A percentile compares a stretch with the other conserved stretches of the same genome.
These are phyloP conservation scores for Trametes coccinea DNA, from an alignment of 768 basidiomycete genomes.

Conservation along the genomic window DNA sequence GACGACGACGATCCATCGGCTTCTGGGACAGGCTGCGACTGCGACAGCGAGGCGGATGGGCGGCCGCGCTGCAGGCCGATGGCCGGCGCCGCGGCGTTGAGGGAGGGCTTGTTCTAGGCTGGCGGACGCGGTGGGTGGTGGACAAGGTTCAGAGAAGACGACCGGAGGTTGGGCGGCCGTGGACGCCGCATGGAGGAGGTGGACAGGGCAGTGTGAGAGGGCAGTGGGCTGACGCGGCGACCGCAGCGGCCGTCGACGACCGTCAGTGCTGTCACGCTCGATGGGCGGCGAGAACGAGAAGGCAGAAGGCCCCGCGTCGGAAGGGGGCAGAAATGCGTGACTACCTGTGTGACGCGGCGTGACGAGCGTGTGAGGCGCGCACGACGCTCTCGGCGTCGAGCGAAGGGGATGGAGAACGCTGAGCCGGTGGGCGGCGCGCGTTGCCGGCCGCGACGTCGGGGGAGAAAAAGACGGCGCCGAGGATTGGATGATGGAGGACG, in stretches of 20 bases:
- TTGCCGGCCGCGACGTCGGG: conserved; percentile 69
- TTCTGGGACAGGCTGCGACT: no score
- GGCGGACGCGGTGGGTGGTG: conserved; percentile 11
- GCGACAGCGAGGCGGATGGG: no score
- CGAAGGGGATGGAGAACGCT: conserved; percentile 76
- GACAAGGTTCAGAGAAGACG: conserved; percentile 24
- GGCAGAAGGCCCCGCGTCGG: not conserved
- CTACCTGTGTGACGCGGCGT: conserved; percentile 8
- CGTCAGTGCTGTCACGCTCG: not conserved
- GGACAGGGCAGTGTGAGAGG: not conserved
- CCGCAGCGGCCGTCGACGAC: not conserved
- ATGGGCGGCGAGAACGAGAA: not conserved
- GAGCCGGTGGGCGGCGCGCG: conserved; percentile 50
- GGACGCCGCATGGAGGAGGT: conserved; percentile 12
- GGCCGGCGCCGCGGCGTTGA: not conserved
- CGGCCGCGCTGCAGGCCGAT: not conserved
- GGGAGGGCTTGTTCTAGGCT: not conserved
- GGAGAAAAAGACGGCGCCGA: conserved; percentile 63
- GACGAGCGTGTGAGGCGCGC: conserved; percentile 5
- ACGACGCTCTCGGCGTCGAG: not conserved
- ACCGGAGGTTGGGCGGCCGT: conserved; percentile 12
- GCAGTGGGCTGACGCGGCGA: not conserved
- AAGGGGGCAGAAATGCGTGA: not conserved
- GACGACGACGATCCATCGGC: not conserved
- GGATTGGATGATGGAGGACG: conserved; percentile 18